Conservation (phyloP, 73 alveolate genomes). For the Paramecium caudatum region DNA sequence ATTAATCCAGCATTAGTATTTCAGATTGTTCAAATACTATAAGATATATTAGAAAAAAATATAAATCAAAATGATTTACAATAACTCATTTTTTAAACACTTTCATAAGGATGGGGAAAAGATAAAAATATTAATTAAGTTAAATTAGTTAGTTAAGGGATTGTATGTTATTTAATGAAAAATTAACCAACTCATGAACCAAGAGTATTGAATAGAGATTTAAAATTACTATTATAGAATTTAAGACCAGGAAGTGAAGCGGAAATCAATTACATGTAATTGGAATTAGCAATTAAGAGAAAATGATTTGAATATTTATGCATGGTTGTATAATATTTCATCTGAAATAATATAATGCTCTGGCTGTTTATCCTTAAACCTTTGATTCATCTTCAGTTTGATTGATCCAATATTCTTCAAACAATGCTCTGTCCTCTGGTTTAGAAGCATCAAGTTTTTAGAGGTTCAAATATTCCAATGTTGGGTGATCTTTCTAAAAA, state of each 20-base stretch:
- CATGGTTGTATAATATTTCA: not conserved
- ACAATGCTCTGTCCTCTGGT: constrained; percentile 19
- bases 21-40: not conserved
- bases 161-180: not conserved
- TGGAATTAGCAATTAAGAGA: not conserved
- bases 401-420: constrained; percentile 48
- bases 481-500: constrained; percentile 46
- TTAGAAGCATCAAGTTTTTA: constrained; percentile 41
- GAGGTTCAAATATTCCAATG: not conserved
- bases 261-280: constrained; percentile 38
- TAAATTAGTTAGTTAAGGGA: not conserved
- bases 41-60: not conserved
- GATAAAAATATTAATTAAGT: not conserved
- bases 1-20: constrained; percentile 22
- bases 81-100: not conserved
- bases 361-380: constrained; percentile 45
- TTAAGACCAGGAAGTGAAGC: constrained; percentile 56
- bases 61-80: not conserved
- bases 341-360: constrained; percentile 57
- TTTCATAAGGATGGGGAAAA: constrained; percentile 47
- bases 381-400: constrained; percentile 52
- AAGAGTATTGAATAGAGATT: not conserved
- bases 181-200: too few species aligned
- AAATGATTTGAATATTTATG: not conserved
- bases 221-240: constrained; percentile 3